Evolutionary conservation across 352 stramenopile genomes (phyloP).

Genomic region (Peronospora belbahrii): DNA sequence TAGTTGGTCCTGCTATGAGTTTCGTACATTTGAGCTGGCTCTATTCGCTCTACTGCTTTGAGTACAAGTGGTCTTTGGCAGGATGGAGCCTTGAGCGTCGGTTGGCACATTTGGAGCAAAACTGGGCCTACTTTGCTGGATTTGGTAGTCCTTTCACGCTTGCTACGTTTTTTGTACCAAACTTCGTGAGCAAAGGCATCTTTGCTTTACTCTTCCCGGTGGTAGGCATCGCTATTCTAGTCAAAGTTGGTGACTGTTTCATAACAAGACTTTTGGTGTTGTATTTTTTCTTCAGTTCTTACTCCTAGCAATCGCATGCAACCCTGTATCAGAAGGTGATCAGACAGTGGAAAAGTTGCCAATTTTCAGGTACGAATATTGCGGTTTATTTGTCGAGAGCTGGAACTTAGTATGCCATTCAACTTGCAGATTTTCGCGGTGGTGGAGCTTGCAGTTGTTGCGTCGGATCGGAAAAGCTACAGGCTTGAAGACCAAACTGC

Average conservation of each 20-base stretch:
- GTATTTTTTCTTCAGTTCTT: slow-evolving; percentile 47
- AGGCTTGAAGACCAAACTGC: slow-evolving; percentile 69
- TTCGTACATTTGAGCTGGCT: slow-evolving; percentile 85
- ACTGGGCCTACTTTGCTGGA: slow-evolving; percentile 84
- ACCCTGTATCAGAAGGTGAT: slow-evolving; percentile 49
- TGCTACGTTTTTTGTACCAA: slow-evolving; percentile 84
- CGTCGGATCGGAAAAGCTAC: slow-evolving; percentile 73
- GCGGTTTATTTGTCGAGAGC: not conserved
- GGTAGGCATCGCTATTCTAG: slow-evolving; percentile 26
- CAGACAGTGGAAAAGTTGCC: slow-evolving; percentile 47
- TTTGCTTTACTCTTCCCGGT: slow-evolving; percentile 83
- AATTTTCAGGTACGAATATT: slow-evolving; percentile 52
- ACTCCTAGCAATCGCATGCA: slow-evolving; percentile 71
- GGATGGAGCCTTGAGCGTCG: slow-evolving; percentile 81
- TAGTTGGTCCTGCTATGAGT: slow-evolving; percentile 63
- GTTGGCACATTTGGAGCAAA: slow-evolving; percentile 71
- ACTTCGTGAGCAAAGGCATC: slow-evolving; percentile 87
- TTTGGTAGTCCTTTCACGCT: slow-evolving; percentile 84
- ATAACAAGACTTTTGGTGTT: not conserved
- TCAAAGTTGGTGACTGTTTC: too few species aligned
- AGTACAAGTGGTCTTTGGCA: slow-evolving; percentile 86
- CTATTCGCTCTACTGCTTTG: slow-evolving; percentile 87
- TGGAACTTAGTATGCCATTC: not conserved
- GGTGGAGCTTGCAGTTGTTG: slow-evolving; percentile 77
- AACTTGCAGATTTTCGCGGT: slow-evolving; percentile 56